Evolutionary conservation across 2,329 filamentous ascomycete species (phyloP).

Genomic region (Ophiostoma ips): DNA sequence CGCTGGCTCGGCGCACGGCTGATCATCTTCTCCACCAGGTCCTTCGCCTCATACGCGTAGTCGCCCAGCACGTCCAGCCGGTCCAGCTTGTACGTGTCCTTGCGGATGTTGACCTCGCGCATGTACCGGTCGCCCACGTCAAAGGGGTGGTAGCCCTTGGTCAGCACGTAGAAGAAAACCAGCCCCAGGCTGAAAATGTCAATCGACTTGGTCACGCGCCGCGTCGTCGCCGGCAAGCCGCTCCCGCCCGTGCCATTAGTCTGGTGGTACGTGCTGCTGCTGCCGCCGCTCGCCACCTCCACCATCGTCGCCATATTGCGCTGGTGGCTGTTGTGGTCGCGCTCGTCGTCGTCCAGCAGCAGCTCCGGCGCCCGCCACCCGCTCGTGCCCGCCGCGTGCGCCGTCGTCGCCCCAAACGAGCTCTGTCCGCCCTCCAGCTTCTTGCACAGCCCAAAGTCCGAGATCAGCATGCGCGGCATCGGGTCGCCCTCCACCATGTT

Average conservation of each 20-base stretch:
- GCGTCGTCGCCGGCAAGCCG: conserved; percentile 45
- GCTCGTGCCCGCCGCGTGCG: conserved; percentile 81
- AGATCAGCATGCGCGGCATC: conserved; percentile 76
- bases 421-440: conserved; percentile 90
- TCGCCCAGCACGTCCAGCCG: conserved; percentile 65
- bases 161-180: conserved; percentile 98
- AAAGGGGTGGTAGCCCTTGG: conserved; percentile 81
- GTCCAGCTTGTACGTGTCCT: conserved; percentile 62
- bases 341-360: conserved; percentile 62
- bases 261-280: conserved; percentile 35
- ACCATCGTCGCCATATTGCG: conserved; percentile 27
- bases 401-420: conserved; percentile 87
- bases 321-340: conserved; percentile 19
- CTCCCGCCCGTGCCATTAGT: conserved; percentile 24
- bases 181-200: conserved; percentile 95
- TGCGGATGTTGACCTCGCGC: conserved; percentile 94
- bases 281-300: background rate
- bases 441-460: conserved; percentile 95
- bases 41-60: conserved; percentile 73
- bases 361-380: conserved; percentile 96
- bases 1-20: conserved; percentile 37
- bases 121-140: conserved; percentile 91
- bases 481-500: conserved; percentile 50
- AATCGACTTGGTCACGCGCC: conserved; percentile 85
- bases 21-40: conserved; percentile 74